A percentile compares a stretch with the other conserved stretches of the same genome.
phyloP scores from a whole-genome alignment of 371 early-diverging fungal genomes.

The Mortierella sp. region DNA sequence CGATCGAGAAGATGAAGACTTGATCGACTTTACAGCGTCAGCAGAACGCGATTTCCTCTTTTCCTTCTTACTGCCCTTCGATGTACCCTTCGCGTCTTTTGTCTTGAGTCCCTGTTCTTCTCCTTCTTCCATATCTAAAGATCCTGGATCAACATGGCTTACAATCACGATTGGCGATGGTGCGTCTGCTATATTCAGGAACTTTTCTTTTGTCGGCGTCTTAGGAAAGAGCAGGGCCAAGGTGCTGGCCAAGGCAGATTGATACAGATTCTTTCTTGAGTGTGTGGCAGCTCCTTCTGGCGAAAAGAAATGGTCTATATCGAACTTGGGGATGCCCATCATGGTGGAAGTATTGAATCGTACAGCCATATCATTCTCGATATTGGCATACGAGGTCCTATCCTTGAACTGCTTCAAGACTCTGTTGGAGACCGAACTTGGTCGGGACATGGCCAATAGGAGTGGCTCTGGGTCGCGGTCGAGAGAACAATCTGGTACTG shows the following conservation, averaged over 20 bases:
- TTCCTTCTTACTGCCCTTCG: background rate
- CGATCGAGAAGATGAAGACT: background rate
- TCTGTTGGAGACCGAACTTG: too few relatives aligned
- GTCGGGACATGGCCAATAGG: too few relatives aligned
- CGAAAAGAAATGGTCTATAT: conserved; percentile 48
- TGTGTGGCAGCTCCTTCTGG: conserved; percentile 39
- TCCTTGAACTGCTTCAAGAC: too few relatives aligned
- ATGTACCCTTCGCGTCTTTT: background rate
- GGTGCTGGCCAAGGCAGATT: conserved; percentile 28
- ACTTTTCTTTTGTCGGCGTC: conserved; percentile 33
- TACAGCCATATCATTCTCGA: conserved; percentile 57
- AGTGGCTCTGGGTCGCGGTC: too few relatives aligned
- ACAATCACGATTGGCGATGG: conserved; percentile 47
- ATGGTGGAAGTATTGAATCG: conserved; percentile 50
- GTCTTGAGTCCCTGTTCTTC: background rate
- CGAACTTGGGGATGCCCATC: conserved; percentile 55
- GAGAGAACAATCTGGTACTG: too few relatives aligned
- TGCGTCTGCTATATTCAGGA: conserved; percentile 25
- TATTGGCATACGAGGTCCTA: conserved; percentile 58
- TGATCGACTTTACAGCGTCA: background rate
- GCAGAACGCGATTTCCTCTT: background rate
- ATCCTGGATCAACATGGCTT: conserved; percentile 24
- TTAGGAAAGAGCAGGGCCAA: conserved; percentile 38
- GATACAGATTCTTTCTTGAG: conserved; percentile 31
- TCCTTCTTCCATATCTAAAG: background rate